phyloP scores from a whole-genome alignment of 805 yeast species.

The Lipomyces chichibuensis region DNA sequence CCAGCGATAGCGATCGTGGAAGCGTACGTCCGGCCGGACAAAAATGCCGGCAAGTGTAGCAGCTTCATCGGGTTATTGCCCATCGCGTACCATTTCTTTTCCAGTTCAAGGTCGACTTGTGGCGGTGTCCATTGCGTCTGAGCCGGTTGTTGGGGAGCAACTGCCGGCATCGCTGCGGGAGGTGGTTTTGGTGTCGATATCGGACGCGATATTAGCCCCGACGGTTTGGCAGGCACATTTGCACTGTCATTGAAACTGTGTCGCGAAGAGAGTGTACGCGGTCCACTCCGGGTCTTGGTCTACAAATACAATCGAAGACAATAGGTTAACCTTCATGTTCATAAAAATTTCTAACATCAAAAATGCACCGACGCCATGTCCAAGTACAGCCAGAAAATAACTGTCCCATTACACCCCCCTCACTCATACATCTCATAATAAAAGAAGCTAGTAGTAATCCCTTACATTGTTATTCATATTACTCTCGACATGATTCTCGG shows the following conservation, averaged over 20 bases:
- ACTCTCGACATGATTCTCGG: neutral
- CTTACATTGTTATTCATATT: slow-evolving; percentile 25
- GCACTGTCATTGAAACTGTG: neutral
- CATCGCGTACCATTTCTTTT: slow-evolving; percentile 37
- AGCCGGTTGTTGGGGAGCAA: slow-evolving; percentile 13
- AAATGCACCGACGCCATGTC: neutral
- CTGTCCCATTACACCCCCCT: neutral
- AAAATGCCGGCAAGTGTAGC: slow-evolving; percentile 39
- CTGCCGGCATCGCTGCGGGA: slow-evolving; percentile 9
- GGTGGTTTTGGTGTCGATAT: neutral
- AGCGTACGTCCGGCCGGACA: slow-evolving; percentile 39
- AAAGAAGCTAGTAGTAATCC: slow-evolving; percentile 11
- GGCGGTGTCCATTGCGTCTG: slow-evolving; percentile 27
- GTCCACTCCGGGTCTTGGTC: neutral
- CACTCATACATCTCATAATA: neutral
- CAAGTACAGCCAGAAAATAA: neutral
- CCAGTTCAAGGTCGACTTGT: slow-evolving; percentile 37
- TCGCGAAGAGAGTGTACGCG: neutral
- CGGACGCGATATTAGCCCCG: neutral
- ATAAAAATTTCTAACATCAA: neutral
- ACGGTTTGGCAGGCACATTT: neutral
- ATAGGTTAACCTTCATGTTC: neutral
- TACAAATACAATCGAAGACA: neutral
- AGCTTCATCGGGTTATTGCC: slow-evolving; percentile 27
- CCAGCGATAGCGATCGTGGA: slow-evolving; percentile 34